These are phyloP conservation scores for Hyparrhenia diplandra DNA, from an alignment of 176 grass and related monocot species.

Conservation along the genomic window DNA sequence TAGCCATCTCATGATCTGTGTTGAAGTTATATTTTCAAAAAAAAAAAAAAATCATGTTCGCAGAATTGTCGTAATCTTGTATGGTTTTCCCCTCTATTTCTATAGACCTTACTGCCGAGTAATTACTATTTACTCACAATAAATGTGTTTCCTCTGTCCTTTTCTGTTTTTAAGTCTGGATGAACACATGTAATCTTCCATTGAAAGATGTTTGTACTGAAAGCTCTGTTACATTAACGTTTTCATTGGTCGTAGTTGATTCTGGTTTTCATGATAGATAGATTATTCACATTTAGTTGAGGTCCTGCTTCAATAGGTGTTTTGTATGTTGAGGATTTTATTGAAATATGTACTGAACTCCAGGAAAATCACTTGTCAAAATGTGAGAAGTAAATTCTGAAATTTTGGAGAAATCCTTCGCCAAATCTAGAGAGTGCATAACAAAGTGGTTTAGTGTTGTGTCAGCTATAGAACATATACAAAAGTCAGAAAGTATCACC, in stretches of 20 bases:
- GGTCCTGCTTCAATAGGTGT: not conserved
- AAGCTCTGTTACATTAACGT: not conserved
- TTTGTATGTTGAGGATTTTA: too few relatives aligned
- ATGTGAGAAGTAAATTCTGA: not conserved
- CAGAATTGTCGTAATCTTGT: not conserved
- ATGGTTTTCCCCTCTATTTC: not conserved
- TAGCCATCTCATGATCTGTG: not conserved
- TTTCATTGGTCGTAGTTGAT: not conserved
- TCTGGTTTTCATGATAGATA: too few relatives aligned
- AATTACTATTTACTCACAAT: not conserved
- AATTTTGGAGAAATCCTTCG: not conserved
- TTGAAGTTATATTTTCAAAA: not conserved
- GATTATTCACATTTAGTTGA: too few relatives aligned
- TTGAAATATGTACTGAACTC: too few relatives aligned
- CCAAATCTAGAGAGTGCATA: not conserved
- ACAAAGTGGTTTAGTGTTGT: too few relatives aligned
- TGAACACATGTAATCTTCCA: not conserved
- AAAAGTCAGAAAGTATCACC: too few relatives aligned
- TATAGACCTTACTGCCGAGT: not conserved
- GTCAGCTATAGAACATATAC: too few relatives aligned
- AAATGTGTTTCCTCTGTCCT: not conserved
- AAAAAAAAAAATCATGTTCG: too few relatives aligned
- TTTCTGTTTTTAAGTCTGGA: not conserved
- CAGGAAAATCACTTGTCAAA: not conserved
- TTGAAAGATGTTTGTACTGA: too few relatives aligned